Evolutionary conservation across 31 red algal genomes (phyloP), one percentile per base, ranked within the genome.

Genomic region (Odonthalia washingtoniensis): DNA sequence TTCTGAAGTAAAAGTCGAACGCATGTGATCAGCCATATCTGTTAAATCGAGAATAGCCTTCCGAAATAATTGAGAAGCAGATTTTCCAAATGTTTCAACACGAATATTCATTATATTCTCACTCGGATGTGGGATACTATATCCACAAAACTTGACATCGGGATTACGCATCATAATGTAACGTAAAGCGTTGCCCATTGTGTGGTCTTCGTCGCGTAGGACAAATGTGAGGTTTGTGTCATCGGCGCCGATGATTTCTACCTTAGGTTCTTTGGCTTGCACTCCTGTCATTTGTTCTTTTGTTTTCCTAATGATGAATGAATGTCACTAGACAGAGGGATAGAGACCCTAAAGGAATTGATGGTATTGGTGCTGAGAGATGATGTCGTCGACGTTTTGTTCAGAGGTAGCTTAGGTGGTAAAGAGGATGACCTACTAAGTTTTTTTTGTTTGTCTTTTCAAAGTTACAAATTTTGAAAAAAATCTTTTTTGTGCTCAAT

Each of bases 111-210:
- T 85, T 16, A 88, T 80, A 85, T 97, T 89, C 87, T 99, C 97
- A 65, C 89, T 93, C 33, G 97, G 97, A 85, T 99, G 97, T 9
- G 97, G 97, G 34, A 99, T 95, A 52, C 88, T 95, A 74, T 99
- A 99, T 33, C 97, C 94, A 64, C 88, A 93, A 79, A 96, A 94
- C 63, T 93, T 72, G 2, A 96, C 94, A 18, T 87, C 72, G 34
- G 75, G 72, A 38, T 97, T 94, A 32, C 89, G 90, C 30, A 89
- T 76, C 16, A 99, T 72, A 18, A 99, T 67, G 60, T 99, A 99
- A 17, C 97, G 94, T 57, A 99, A 40, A 31, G 91, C 91, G 74
- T 99, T 99, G 3, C 97, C 97, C 12, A 99, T 78, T 0, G 97
- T 99, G 87, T 99, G 97, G 42, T 96, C 97, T 70, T 99, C 97